Conservation (phyloP, 306 rosid genomes). For the Corylus americana region DNA sequence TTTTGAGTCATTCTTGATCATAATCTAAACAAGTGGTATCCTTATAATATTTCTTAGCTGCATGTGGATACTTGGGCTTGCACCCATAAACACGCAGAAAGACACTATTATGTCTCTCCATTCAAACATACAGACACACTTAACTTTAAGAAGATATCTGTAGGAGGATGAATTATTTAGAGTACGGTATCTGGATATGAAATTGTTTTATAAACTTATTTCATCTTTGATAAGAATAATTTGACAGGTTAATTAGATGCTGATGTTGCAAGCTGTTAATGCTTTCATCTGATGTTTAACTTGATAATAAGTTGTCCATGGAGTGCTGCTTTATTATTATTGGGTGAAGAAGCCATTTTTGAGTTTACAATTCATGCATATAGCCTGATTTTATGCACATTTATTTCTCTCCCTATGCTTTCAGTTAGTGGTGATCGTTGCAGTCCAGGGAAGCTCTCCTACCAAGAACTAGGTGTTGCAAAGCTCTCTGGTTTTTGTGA, state of each 20-base stretch:
- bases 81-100: background rate
- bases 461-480: constrained; percentile 85
- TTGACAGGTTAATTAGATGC: background rate
- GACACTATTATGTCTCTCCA: background rate
- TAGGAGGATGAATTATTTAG: background rate
- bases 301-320: background rate
- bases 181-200: background rate
- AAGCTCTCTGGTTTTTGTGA: constrained; percentile 85
- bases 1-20: too few relatives aligned
- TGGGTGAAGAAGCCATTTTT: constrained; percentile 16
- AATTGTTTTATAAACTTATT: background rate
- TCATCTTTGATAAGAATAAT: background rate
- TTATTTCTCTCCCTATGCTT: background rate
- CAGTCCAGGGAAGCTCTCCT: constrained; percentile 57
- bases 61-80: background rate
- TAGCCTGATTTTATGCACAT: background rate
- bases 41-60: background rate
- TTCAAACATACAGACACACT: background rate
- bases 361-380: constrained; percentile 24
- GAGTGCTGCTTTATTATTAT: background rate
- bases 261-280: background rate
- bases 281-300: background rate
- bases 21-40: background rate
- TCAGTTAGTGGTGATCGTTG: constrained; percentile 32
- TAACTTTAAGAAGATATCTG: background rate